Base-by-base conservation (phyloP, 768 basidiomycete species). In the Trametes gibbosa region DNA sequence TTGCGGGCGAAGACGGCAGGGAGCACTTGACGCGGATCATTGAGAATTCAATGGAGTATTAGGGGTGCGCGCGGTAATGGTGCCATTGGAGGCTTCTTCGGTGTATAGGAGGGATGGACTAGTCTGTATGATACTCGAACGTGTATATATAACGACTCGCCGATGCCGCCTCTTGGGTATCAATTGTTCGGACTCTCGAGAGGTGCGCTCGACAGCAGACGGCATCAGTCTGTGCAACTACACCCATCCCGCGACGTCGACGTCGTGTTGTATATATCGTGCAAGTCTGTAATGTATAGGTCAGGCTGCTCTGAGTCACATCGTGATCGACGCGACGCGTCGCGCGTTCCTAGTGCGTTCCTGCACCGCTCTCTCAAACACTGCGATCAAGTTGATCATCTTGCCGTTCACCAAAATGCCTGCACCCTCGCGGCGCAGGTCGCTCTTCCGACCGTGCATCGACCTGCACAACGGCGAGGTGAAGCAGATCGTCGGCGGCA, bases 401-500 rank as follows among this genome's bases (percentile, higher is more conserved):
- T 27, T n/a, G 27, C 5, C 32, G 32, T 19, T 5, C 12, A 21
- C 19, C 39, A 34, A 13, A 14, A 24, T 41, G 1, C 48, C 55
- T 53, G 29, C 53, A 12, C 14, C 17, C 9, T 5, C 50, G 14
- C 62, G 61, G 19, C 62, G 62, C 56, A 58, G 56, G 25, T 63
- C 69, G n/a, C 71, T 81, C 48, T 96, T 97, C 76, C 81, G 89
- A 56, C 97, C 97, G 19, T 99, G 97, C 71, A 98, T 99, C 66
- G 97, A 99, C 74, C 82, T 99, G 16, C 97, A 99, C 74, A 82
- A 87, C 59, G 97, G 97, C 5, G 81, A 93, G 67, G 97, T 99
- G 58, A 98, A 98, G 75, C 97, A 99, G 75, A 98, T 99, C 54
- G 92, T 99, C 14, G 97, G 97, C 42, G 93, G 95, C 3, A 95